These are phyloP conservation scores for Lenwebbia sp. DNA, from an alignment of 345 rosid genomes.

Conservation along the genomic window DNA sequence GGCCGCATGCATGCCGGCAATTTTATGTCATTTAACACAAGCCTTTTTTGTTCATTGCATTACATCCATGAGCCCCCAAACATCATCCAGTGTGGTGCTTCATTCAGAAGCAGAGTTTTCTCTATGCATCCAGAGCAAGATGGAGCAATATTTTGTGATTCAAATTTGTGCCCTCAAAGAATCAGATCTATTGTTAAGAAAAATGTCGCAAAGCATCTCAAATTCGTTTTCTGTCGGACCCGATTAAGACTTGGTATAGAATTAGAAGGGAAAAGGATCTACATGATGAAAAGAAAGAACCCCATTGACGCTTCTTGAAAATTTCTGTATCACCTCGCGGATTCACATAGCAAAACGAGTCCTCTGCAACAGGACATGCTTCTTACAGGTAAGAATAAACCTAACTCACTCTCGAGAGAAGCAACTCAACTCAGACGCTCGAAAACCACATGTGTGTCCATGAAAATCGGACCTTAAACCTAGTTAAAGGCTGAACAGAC, in stretches of 20 bases:
- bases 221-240: not conserved
- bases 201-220: not conserved
- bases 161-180: not conserved
- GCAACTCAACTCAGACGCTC: slow-evolving; percentile 39
- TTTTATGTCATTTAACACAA: not conserved
- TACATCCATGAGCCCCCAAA: not conserved
- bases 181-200: not conserved
- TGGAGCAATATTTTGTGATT: not conserved
- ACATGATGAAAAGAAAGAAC: slow-evolving; percentile 4
- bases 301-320: slow-evolving; percentile 14
- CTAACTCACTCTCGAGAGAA: slow-evolving; percentile 28
- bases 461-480: slow-evolving; percentile 18
- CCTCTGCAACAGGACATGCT: slow-evolving; percentile 61
- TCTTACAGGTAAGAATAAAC: slow-evolving; percentile 37
- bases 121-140: not conserved
- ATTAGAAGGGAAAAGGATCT: not conserved
- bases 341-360: slow-evolving; percentile 54
- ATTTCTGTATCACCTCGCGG: slow-evolving; percentile 61
- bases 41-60: not conserved
- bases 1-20: not conserved
- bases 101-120: not conserved
- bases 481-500: slow-evolving; percentile 26
- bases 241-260: not conserved
- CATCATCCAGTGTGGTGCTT: not conserved
- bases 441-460: slow-evolving; percentile 39